These are phyloP conservation scores for Manihot esculenta DNA, from an alignment of 441 rosid species.

Conservation along the genomic window DNA sequence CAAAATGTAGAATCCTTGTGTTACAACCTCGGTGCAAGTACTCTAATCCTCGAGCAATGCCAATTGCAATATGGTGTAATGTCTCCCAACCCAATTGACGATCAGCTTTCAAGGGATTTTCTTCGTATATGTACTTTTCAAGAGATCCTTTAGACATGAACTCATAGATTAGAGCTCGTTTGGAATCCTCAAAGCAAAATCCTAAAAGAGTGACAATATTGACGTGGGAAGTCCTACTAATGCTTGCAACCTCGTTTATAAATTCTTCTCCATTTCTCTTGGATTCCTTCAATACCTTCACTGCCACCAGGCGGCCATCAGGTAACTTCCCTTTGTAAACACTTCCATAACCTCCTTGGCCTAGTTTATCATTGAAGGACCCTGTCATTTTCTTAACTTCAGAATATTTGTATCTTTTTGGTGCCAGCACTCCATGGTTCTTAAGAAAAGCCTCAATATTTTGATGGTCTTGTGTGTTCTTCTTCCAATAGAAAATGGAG, in stretches of 20 bases:
- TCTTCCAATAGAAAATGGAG: too few species aligned
- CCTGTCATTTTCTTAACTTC: constrained; percentile 37
- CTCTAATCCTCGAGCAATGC: constrained; percentile 28
- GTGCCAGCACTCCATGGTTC: too few species aligned
- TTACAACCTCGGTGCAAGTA: constrained; percentile 29
- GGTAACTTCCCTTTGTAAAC: constrained; percentile 28
- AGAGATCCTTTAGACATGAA: constrained; percentile 18
- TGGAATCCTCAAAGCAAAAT: too few species aligned
- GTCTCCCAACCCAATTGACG: neutral
- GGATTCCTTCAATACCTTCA: neutral
- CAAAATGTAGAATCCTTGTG: constrained; percentile 26
- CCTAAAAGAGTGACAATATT: too few species aligned
- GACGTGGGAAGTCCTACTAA: too few species aligned
- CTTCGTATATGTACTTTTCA: neutral
- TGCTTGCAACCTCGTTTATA: constrained; percentile 10
- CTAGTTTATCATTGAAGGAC: constrained; percentile 32
- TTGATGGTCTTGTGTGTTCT: neutral
- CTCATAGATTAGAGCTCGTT: too few species aligned
- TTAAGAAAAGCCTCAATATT: constrained; percentile 48
- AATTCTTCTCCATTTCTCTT: constrained; percentile 16
- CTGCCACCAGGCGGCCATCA: constrained; percentile 5
- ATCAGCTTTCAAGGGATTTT: too few species aligned
- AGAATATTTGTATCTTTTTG: too few species aligned
- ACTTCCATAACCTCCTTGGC: constrained; percentile 74
- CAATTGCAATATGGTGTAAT: constrained; percentile 5